Evolutionary conservation across 306 rosid species (phyloP), one percentile per base, ranked within the genome.

Genomic region (Chamaecrista fasciculata): DNA sequence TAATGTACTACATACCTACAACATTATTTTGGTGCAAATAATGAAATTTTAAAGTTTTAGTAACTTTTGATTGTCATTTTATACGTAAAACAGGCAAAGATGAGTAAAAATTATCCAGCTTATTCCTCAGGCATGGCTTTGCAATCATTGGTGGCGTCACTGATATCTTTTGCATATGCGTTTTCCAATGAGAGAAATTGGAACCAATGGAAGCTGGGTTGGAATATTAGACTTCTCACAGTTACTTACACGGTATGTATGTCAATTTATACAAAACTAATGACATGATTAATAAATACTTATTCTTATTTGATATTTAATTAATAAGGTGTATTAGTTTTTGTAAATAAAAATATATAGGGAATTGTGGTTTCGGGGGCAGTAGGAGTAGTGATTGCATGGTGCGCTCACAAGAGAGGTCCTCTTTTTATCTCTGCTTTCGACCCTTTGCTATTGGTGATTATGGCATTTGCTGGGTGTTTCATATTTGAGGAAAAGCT

Each of bases 21-120:
- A n/a, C n/a, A n/a, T n/a, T n/a, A n/a, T n/a, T n/a, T n/a, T n/a
- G n/a, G n/a, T n/a, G n/a, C n/a, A n/a, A n/a, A n/a, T n/a, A n/a
- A n/a, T n/a, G n/a, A n/a, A n/a, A n/a, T n/a, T n/a, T n/a, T n/a
- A n/a, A n/a, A n/a, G n/a, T n/a, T n/a, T n/a, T n/a, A n/a, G n/a
- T n/a, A n/a, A n/a, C n/a, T n/a, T n/a, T n/a, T n/a, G n/a, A n/a
- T n/a, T n/a, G n/a, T n/a, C n/a, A n/a, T n/a, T n/a, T n/a, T n/a
- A n/a, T n/a, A n/a, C n/a, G n/a, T n/a, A n/a, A n/a, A n/a, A 21
- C 73, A 86, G 89, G 43, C 82, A 0, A 84, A 75, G 81, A 77
- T 87, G 87, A 66, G 77, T 20, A 36, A 50, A 58, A 61, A 52
- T 11, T 87, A 71, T 49, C 89, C 87, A 0, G 70, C 86, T 65